Percentiles rank a stretch among this genome's conserved stretches.
Conservation (phyloP, 352 stramenopile genomes). For the Globisporangium radiosum region DNA sequence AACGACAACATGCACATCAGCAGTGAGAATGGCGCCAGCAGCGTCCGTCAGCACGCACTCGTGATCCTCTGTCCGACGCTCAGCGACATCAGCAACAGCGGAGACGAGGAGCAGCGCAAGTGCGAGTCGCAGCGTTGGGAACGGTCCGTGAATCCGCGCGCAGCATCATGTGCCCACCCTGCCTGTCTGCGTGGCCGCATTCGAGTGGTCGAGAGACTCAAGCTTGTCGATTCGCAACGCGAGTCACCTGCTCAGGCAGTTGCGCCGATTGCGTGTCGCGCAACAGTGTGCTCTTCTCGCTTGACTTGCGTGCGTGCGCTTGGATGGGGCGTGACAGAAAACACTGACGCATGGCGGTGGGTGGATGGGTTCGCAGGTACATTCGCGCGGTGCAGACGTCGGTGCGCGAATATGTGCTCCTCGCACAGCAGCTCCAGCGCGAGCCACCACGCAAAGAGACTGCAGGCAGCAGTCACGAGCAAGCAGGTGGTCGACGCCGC, state of each 20-base stretch:
- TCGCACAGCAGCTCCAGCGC: slow-evolving; percentile 1
- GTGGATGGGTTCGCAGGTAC: slow-evolving; percentile 5
- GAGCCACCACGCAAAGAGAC: slow-evolving; percentile 1
- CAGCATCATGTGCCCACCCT: neutral
- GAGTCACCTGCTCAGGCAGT: slow-evolving; percentile 1
- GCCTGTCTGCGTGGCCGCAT: neutral
- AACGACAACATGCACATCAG: neutral
- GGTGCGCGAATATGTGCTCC: slow-evolving; percentile 15
- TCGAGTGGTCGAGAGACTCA: neutral
- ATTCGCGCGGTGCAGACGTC: slow-evolving; percentile 2
- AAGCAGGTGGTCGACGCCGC: too few relatives aligned
- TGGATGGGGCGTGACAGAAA: too few relatives aligned
- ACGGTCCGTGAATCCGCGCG: neutral
- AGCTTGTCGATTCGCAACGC: neutral
- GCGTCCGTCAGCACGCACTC: slow-evolving; percentile 5
- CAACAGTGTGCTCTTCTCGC: too few relatives aligned
- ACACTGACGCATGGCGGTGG: neutral
- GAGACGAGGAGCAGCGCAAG: neutral
- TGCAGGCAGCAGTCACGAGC: too few relatives aligned
- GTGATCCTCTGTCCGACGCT: slow-evolving; percentile 2
- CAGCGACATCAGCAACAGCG: neutral
- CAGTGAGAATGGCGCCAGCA: neutral
- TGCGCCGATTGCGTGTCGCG: neutral
- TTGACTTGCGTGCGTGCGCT: too few relatives aligned
- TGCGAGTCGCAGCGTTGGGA: neutral